phyloP scores from a whole-genome alignment of 176 grass and related monocot species.

The Urochloa ruziziensis region DNA sequence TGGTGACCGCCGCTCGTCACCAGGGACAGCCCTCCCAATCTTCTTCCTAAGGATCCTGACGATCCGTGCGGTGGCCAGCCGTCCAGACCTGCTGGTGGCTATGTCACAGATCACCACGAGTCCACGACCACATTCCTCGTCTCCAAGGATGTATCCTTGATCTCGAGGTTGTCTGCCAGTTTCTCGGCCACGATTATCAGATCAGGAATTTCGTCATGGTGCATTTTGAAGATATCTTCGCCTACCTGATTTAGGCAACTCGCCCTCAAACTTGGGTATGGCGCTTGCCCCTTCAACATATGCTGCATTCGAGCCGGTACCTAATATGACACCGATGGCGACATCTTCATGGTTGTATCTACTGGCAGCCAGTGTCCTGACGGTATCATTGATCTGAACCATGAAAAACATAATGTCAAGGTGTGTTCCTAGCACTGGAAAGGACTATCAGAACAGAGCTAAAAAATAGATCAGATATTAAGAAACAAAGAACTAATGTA shows the following conservation, averaged over 20 bases:
- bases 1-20: conserved; percentile 48
- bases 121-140: conserved; percentile 62
- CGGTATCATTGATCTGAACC: conserved; percentile 83
- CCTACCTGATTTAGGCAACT: conserved; percentile 40
- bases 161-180: conserved; percentile 41
- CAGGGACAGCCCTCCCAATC: conserved; percentile 43
- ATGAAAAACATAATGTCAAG: conserved; percentile 16
- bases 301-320: conserved; percentile 66
- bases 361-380: conserved; percentile 73
- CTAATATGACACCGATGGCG: conserved; percentile 54
- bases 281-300: conserved; percentile 50
- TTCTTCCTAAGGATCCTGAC: conserved; percentile 79
- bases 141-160: conserved; percentile 50
- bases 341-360: conserved; percentile 65
- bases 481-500: conserved; percentile 23
- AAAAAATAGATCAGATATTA: neutral
- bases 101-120: conserved; percentile 77
- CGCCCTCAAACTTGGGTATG: conserved; percentile 54
- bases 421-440: neutral
- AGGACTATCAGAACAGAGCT: neutral
- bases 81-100: conserved; percentile 60
- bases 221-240: conserved; percentile 53
- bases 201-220: conserved; percentile 56
- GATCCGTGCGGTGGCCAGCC: conserved; percentile 78
- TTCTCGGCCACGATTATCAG: conserved; percentile 50